Conservation (phyloP, 306 rosid species). For the Begonia loranthoides region DNA sequence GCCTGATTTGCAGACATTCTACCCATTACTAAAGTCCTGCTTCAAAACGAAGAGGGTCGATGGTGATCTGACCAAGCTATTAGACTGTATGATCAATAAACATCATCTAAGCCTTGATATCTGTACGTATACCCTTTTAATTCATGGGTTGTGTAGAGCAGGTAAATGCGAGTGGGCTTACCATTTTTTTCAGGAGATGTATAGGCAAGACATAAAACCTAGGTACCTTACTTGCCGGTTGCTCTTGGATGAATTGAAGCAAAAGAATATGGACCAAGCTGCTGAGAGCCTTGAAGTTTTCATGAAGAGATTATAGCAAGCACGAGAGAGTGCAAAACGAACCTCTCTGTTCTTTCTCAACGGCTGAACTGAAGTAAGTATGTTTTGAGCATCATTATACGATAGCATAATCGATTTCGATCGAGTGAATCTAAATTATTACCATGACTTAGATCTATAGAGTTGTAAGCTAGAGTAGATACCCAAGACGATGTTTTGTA, state of each 20-base stretch:
- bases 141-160: slow-evolving; percentile 74
- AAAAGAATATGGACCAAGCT: slow-evolving; percentile 46
- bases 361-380: too few relatives aligned
- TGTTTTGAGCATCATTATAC: too few relatives aligned
- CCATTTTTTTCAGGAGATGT: slow-evolving; percentile 60
- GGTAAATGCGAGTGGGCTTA: slow-evolving; percentile 55
- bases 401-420: too few relatives aligned
- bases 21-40: slow-evolving; percentile 70
- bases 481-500: too few relatives aligned
- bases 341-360: background rate
- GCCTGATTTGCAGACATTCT: slow-evolving; percentile 75
- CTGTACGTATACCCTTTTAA: slow-evolving; percentile 53
- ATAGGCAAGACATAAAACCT: slow-evolving; percentile 50
- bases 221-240: slow-evolving; percentile 57
- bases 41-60: slow-evolving; percentile 40
- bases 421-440: too few relatives aligned
- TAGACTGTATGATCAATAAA: slow-evolving; percentile 52
- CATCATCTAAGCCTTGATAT: slow-evolving; percentile 68
- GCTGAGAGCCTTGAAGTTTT: slow-evolving; percentile 53
- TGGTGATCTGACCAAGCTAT: slow-evolving; percentile 26
- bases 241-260: slow-evolving; percentile 50
- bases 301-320: slow-evolving; percentile 38
- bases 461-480: too few relatives aligned
- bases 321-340: background rate
- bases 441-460: too few relatives aligned